Evolutionary conservation across 1,284 basidiomycete genomes (phyloP).

Genomic region (Malassezia nana): DNA sequence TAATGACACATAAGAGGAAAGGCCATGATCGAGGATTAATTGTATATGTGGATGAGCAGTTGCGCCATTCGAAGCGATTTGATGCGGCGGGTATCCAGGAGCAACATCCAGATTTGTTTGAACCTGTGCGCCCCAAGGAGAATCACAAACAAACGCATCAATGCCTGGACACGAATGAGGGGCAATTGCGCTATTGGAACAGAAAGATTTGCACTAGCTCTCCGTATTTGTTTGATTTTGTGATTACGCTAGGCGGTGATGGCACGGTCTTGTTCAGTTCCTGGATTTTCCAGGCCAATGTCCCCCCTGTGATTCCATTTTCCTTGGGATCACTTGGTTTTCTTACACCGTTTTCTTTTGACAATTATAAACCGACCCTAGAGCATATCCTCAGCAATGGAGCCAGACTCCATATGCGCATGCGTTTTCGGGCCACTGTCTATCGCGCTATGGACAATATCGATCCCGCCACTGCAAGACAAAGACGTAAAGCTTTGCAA

Average conservation of each 20-base stretch:
- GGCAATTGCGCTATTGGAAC: conserved; percentile 94
- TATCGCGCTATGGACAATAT: conserved; percentile 54
- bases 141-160: conserved; percentile 17
- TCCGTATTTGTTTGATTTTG: conserved; percentile 94
- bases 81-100: conserved; percentile 77
- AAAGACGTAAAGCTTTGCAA: conserved; percentile 30
- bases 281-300: conserved; percentile 96
- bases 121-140: conserved; percentile 52
- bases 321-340: conserved; percentile 97
- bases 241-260: conserved; percentile 85
- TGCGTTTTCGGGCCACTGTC: conserved; percentile 98
- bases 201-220: conserved; percentile 84
- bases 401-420: conserved; percentile 91
- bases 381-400: conserved; percentile 82
- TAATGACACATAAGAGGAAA: conserved; percentile 36
- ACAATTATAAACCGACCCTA: conserved; percentile 74
- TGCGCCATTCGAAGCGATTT: conserved; percentile 83
- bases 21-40: conserved; percentile 32
- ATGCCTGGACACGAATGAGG: conserved; percentile 51
- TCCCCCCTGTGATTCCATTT: conserved; percentile 92
- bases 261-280: conserved; percentile 98
- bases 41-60: conserved; percentile 82
- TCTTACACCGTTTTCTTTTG: conserved; percentile 94
- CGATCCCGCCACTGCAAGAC: not conserved
- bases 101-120: conserved; percentile 79